Evolutionary conservation across 1,284 basidiomycete genomes (phyloP).

Genomic region (Leccinum laetum): DNA sequence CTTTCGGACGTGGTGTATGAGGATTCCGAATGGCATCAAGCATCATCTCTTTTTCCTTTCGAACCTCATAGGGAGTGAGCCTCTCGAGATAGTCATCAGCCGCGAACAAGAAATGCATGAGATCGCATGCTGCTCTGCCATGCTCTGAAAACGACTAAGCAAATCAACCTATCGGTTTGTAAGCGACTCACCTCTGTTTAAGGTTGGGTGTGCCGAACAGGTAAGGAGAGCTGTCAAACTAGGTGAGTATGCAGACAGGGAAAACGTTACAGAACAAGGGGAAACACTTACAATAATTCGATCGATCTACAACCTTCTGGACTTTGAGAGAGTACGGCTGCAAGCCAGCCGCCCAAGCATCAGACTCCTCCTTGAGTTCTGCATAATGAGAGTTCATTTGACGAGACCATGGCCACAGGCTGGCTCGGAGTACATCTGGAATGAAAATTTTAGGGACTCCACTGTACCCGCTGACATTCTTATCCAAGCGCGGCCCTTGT

Average conservation of each 20-base stretch:
- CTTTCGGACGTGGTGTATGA: not conserved
- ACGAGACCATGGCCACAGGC: slow-evolving; percentile 20
- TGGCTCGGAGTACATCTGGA: not conserved
- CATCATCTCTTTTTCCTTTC: not conserved
- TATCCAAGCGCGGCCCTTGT: not conserved
- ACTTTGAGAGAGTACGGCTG: not conserved
- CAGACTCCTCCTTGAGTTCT: slow-evolving; percentile 9
- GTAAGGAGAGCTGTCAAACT: not conserved
- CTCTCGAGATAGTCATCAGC: not conserved
- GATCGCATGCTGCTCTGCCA: not conserved
- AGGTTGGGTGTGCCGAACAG: not conserved
- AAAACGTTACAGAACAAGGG: not conserved
- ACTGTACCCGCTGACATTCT: not conserved
- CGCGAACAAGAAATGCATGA: not conserved
- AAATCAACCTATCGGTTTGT: not conserved
- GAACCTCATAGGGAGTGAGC: not conserved
- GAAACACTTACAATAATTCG: not conserved
- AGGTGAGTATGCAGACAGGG: not conserved
- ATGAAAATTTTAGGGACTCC: not conserved
- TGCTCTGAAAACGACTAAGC: not conserved
- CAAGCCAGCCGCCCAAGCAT: not conserved
- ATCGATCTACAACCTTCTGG: not conserved
- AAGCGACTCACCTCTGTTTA: not conserved
- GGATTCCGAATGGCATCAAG: not conserved
- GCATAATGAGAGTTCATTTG: slow-evolving; percentile 16